Conservation (phyloP, 345 rosid species). For the Trapa bicornis region DNA sequence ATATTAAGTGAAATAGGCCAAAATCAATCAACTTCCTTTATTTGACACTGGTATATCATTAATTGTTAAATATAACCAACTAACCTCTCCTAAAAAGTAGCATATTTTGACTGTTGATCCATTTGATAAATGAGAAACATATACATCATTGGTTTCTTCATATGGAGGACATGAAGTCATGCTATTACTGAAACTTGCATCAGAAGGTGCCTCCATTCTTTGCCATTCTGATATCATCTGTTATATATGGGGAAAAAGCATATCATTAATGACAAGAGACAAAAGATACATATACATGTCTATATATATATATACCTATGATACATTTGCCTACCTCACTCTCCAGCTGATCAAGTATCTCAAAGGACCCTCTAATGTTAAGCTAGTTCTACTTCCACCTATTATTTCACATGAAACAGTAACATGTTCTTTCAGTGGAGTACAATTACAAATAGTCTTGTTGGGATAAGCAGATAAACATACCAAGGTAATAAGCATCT, state of each 20-base stretch:
- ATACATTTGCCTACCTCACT: slow-evolving; percentile 38
- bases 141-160: slow-evolving; percentile 69
- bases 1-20: not conserved
- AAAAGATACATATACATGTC: not conserved
- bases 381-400: slow-evolving; percentile 82
- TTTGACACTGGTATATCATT: not conserved
- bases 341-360: slow-evolving; percentile 76
- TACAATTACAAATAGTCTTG: not conserved
- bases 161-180: slow-evolving; percentile 76
- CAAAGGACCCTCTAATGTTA: slow-evolving; percentile 72
- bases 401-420: slow-evolving; percentile 9
- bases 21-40: not conserved
- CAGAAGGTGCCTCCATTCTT: slow-evolving; percentile 71
- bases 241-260: not conserved
- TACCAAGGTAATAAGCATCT: slow-evolving; percentile 87
- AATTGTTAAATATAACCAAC: not conserved
- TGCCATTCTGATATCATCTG: slow-evolving; percentile 70
- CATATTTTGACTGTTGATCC: slow-evolving; percentile 60
- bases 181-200: slow-evolving; percentile 28
- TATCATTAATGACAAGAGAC: slow-evolving; percentile 1
- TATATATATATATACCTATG: not conserved
- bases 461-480: slow-evolving; percentile 3
- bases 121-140: slow-evolving; percentile 54
- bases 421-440: not conserved
- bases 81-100: slow-evolving; percentile 94